Percentiles rank a stretch among this genome's conserved stretches.
Evolutionary conservation across 148 eudicot species (phyloP).

Genomic region (Spergularia bocconei): DNA sequence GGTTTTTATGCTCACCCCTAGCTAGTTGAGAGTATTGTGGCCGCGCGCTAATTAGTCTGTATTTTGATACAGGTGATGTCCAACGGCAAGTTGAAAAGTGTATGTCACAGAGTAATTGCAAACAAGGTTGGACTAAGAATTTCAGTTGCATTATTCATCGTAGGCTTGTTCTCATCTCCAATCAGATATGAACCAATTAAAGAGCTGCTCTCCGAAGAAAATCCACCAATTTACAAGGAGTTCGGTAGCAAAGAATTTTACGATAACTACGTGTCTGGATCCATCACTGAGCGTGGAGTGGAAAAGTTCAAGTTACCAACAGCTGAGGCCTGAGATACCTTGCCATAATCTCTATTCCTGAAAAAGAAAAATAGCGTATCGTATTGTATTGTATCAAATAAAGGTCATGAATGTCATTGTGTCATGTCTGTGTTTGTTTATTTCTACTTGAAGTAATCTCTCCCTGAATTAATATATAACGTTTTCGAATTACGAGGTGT

Average conservation of each 20-base stretch:
- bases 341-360: not conserved
- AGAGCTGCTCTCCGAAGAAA: slow-evolving; percentile 39
- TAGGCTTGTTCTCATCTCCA: not conserved
- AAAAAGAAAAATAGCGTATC: not conserved
- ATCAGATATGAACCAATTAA: slow-evolving; percentile 41
- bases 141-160: slow-evolving; percentile 36
- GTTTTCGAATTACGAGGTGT: too few species aligned
- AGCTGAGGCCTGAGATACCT: too few species aligned
- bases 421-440: too few species aligned
- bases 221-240: slow-evolving; percentile 28
- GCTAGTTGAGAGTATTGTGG: too few species aligned
- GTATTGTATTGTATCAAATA: too few species aligned
- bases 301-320: slow-evolving; percentile 16
- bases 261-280: not conserved
- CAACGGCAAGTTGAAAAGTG: too few species aligned
- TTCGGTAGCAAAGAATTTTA: slow-evolving; percentile 22
- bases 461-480: too few species aligned
- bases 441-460: too few species aligned
- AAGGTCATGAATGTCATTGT: too few species aligned
- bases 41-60: too few species aligned
- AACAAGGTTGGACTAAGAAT: slow-evolving; percentile 38
- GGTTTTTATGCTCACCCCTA: too few species aligned
- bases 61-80: too few species aligned
- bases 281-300: slow-evolving; percentile 24
- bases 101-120: slow-evolving; percentile 34